These are phyloP conservation scores for Fraxinus pennsylvanica DNA, from an alignment of 257 asterid genomes.

Conservation along the genomic window DNA sequence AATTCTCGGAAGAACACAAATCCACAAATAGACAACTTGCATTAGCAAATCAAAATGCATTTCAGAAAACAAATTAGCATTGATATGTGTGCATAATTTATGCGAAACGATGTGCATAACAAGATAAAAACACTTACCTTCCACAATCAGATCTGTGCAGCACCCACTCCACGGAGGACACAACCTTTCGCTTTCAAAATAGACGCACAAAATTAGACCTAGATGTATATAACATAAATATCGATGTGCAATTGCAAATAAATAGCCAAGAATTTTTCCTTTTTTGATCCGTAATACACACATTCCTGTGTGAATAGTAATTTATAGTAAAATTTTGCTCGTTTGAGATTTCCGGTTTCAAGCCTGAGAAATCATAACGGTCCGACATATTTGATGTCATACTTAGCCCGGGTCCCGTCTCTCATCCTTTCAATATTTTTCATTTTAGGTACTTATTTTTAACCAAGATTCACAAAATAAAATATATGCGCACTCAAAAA, in stretches of 20 bases:
- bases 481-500: too few relatives aligned
- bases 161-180: not conserved
- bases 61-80: not conserved
- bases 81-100: not conserved
- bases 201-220: not conserved
- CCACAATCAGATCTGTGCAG: not conserved
- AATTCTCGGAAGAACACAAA: not conserved
- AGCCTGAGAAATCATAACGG: not conserved
- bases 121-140: not conserved
- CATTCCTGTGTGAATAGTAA: not conserved
- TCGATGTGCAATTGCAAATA: not conserved
- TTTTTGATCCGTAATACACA: not conserved
- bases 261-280: not conserved
- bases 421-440: too few relatives aligned
- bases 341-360: not conserved
- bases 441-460: too few relatives aligned
- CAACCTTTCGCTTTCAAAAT: slow-evolving; percentile 1
- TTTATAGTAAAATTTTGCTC: not conserved
- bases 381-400: not conserved
- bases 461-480: too few relatives aligned
- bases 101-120: not conserved
- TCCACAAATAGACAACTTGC: not conserved
- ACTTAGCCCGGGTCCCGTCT: too few relatives aligned
- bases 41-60: not conserved
- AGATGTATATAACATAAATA: not conserved